Base-by-base conservation (phyloP, 108 stramenopile genomes). In the Discostella pseudostelligera region DNA sequence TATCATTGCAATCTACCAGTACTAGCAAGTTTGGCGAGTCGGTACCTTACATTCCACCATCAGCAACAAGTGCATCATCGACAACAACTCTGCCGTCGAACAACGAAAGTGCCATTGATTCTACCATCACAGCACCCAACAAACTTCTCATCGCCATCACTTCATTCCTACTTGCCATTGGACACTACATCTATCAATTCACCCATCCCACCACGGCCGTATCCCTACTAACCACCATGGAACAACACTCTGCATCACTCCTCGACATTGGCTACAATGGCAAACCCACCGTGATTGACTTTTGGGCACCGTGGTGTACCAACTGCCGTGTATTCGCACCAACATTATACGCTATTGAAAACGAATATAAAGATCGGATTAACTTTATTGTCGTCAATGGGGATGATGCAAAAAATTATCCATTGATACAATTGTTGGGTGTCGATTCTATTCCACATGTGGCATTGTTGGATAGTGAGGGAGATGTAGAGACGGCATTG, bases 271-370 rank as follows among this genome's bases (percentile, higher is more conserved):
- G 85, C 13, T 78, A 59, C 39, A 92, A 89, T 64, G 72, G 75
- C 44, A 85, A 86, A 40, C 91, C 91, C 0, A 86, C 91, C 0
- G 74, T 92, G 19, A 82, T 92, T 45, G 88, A 92, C 49, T 89
- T 92, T 79, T 92, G 91, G 91, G 91, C 91, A 4, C 91, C 88
- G 0, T 86, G 82, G 84, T 92, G 91, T 65, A 79, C 86, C 59
- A 92, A 89, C 66, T 92, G 91, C 51, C 84, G 84, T 50, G 53
- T 72, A 16, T 67, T 74, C 28, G 91, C 88, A 16, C 86, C 91
- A 1, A 92, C 91, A 0, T 45, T 92, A 10, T 49, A 64, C 20
- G 53, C 77, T 2, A 56, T 92, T 0, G 86, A 92, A 57, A 59
- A 84, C 59, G 83, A 87, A 51, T 92, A 89, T 56, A 61, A 59